phyloP scores from a whole-genome alignment of 2,329 filamentous ascomycete genomes.

The Phialophora macrospora region DNA sequence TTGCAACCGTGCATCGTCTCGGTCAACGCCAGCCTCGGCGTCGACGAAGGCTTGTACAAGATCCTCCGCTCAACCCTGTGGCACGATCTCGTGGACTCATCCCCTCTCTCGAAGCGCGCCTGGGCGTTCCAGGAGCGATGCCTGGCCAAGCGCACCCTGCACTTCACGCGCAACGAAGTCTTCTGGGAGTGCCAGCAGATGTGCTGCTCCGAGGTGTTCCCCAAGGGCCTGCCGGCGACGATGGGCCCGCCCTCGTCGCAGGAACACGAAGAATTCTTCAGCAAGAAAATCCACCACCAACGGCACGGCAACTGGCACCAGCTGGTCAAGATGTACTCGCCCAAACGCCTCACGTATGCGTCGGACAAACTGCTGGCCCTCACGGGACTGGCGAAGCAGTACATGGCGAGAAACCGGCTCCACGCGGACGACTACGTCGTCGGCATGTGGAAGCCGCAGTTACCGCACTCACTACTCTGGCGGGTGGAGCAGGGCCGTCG shows the following conservation, averaged over 20 bases:
- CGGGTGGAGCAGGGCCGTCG: slow-evolving; percentile 33
- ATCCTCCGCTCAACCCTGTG: slow-evolving; percentile 38
- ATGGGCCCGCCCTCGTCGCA: slow-evolving; percentile 30
- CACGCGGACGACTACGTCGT: slow-evolving; percentile 36
- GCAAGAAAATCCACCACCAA: slow-evolving; percentile 38
- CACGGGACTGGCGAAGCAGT: slow-evolving; percentile 37
- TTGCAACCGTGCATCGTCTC: slow-evolving; percentile 38
- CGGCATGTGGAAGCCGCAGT: slow-evolving; percentile 37
- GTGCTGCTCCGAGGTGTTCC: slow-evolving; percentile 40
- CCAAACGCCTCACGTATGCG: slow-evolving; percentile 35
- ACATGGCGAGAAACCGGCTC: slow-evolving; percentile 36
- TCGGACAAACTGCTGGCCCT: slow-evolving; percentile 40
- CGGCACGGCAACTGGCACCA: slow-evolving; percentile 39
- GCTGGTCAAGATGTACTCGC: slow-evolving; percentile 39
- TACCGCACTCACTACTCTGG: slow-evolving; percentile 39
- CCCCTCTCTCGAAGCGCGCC: slow-evolving; percentile 37
- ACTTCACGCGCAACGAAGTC: slow-evolving; percentile 40
- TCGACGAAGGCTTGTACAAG: slow-evolving; percentile 39
- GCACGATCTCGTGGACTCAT: slow-evolving; percentile 39
- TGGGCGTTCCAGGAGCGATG: slow-evolving; percentile 41
- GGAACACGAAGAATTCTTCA: slow-evolving; percentile 35
- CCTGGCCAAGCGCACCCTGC: slow-evolving; percentile 41
- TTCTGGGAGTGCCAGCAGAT: slow-evolving; percentile 43
- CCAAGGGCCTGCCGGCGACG: slow-evolving; percentile 39
- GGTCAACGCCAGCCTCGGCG: slow-evolving; percentile 31